Percentiles rank a stretch among this genome's conserved stretches.
Conservation (phyloP, 352 stramenopile species). For the Phytophthora palmivora region DNA sequence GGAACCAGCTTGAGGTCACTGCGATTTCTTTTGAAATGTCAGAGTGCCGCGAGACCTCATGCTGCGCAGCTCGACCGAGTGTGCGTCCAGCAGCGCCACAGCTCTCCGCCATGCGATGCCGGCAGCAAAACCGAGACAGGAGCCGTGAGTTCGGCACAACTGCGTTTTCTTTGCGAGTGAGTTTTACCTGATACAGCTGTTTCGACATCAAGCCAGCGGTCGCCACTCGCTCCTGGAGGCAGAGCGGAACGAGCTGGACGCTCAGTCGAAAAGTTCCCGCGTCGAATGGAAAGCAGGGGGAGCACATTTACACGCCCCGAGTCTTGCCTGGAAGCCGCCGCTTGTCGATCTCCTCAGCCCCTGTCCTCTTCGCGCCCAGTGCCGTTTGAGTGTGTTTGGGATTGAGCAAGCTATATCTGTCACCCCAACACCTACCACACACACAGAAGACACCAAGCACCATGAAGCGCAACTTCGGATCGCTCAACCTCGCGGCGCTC, state of each 20-base stretch:
- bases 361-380: slow-evolving; percentile 23
- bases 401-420: slow-evolving; percentile 19
- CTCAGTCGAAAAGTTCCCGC: slow-evolving; percentile 44
- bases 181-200: slow-evolving; percentile 29
- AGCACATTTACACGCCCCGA: slow-evolving; percentile 10
- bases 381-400: slow-evolving; percentile 30
- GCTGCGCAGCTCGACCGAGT: too few species aligned
- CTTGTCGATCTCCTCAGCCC: slow-evolving; percentile 6
- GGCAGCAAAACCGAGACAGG: slow-evolving; percentile 12
- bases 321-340: slow-evolving; percentile 14
- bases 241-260: slow-evolving; percentile 5
- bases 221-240: slow-evolving; percentile 23
- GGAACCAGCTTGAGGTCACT: too few species aligned
- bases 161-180: slow-evolving; percentile 26
- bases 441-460: slow-evolving; percentile 13
- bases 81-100: too few species aligned
- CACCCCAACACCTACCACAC: slow-evolving; percentile 1
- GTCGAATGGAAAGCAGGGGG: slow-evolving; percentile 42
- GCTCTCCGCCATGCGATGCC: slow-evolving; percentile 30
- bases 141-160: slow-evolving; percentile 12
- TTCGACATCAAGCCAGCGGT: slow-evolving; percentile 29
- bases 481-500: slow-evolving; percentile 57
- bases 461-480: slow-evolving; percentile 68
- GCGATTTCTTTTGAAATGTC: too few species aligned
- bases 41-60: too few species aligned